phyloP scores from a whole-genome alignment of 2,329 filamentous ascomycete species.

The Diaporthe velutina region DNA sequence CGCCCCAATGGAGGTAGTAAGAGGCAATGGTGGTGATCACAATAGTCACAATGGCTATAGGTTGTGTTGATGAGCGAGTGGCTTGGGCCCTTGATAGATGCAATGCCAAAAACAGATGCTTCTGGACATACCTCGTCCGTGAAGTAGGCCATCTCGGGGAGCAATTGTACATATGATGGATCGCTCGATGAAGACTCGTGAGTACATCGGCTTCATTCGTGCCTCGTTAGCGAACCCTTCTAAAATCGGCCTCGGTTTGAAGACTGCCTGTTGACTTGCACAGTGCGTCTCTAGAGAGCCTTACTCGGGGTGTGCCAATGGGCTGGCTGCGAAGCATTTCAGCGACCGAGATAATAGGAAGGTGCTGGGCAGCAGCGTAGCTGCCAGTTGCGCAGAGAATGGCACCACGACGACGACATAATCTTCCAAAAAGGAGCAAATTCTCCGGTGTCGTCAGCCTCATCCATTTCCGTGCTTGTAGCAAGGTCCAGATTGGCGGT shows the following conservation, averaged over 20 bases:
- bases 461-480: not conserved
- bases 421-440: conserved; percentile 4
- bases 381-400: conserved; percentile 15
- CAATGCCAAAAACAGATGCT: not conserved
- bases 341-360: not conserved
- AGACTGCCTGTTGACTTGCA: not conserved
- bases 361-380: conserved; percentile 7
- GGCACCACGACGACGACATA: no score
- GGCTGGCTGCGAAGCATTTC: not conserved
- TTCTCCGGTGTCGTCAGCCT: not conserved
- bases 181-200: not conserved
- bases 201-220: not conserved
- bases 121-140: not conserved
- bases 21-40: not conserved
- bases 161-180: not conserved
- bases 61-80: not conserved
- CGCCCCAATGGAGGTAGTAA: not conserved
- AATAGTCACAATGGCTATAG: not conserved
- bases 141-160: not conserved
- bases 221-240: not conserved
- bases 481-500: not conserved
- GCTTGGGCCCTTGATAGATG: not conserved
- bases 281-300: not conserved
- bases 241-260: no score
- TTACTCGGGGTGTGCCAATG: not conserved